Evolutionary conservation across 1,284 basidiomycete species (phyloP).

Genomic region (Stygiomarasmius scandens): DNA sequence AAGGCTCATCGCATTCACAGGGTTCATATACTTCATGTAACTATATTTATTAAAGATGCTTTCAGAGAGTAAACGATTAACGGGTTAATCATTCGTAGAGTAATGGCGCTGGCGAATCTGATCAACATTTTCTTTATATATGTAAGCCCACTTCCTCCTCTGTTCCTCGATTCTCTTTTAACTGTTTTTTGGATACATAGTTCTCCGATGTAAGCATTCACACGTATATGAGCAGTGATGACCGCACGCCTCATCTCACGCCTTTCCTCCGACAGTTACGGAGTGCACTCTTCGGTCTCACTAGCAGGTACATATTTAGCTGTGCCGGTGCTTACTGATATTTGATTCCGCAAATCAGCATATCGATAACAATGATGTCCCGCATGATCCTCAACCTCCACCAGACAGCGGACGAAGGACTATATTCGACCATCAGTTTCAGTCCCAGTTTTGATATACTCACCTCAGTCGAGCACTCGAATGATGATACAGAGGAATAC

Average conservation of each 20-base stretch:
- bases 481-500: too few relatives aligned
- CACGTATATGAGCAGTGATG: neutral
- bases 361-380: slow-evolving; percentile 12
- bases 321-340: neutral
- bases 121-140: slow-evolving; percentile 13
- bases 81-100: neutral
- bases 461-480: too few relatives aligned
- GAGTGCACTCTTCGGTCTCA: slow-evolving; percentile 11
- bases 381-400: slow-evolving; percentile 13
- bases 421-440: neutral
- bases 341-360: neutral
- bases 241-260: neutral
- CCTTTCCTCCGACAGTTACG: neutral
- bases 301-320: slow-evolving; percentile 5
- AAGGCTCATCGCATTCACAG: neutral
- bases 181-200: slow-evolving; percentile 12
- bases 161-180: slow-evolving; percentile 7
- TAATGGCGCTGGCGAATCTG: slow-evolving; percentile 11
- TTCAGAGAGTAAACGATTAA: neutral
- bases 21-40: slow-evolving; percentile 15
- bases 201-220: slow-evolving; percentile 13
- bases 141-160: slow-evolving; percentile 5
- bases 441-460: too few relatives aligned
- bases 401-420: slow-evolving; percentile 6
- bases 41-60: too few relatives aligned